Conservation (phyloP, 495 filamentous ascomycete species). For the Penicillium coprophilum region DNA sequence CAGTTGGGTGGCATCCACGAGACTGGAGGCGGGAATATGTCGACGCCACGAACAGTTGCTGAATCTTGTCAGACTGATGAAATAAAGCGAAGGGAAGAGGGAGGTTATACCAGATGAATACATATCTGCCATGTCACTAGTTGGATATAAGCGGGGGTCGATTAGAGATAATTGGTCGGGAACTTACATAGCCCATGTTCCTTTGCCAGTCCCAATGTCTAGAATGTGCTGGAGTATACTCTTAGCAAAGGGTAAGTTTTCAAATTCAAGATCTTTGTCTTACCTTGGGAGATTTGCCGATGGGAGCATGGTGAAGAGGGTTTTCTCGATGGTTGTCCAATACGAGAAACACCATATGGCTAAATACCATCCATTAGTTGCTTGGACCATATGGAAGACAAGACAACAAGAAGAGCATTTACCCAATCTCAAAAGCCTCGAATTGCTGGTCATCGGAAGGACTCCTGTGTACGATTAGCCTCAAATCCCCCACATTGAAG, state of each 20-base stretch:
- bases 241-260: not conserved
- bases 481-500: not conserved
- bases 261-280: not conserved
- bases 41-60: constrained; percentile 22
- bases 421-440: constrained; percentile 3
- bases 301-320: constrained; percentile 1
- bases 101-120: not conserved
- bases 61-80: not conserved
- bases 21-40: constrained; percentile 15
- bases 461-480: not conserved
- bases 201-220: constrained; percentile 1
- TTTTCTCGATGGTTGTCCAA: not conserved
- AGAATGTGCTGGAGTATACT: not conserved
- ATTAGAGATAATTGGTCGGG: not conserved
- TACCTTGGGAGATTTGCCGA: not conserved
- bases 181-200: not conserved
- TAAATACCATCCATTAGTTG: not conserved
- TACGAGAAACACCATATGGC: not conserved
- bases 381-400: no score
- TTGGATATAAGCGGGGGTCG: not conserved
- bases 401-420: not conserved
- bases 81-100: not conserved
- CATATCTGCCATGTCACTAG: not conserved
- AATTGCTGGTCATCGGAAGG: constrained; percentile 2
- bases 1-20: constrained; percentile 19